Evolutionary conservation across 106 monocot species (phyloP).

Genomic region (Dioscorea alata): DNA sequence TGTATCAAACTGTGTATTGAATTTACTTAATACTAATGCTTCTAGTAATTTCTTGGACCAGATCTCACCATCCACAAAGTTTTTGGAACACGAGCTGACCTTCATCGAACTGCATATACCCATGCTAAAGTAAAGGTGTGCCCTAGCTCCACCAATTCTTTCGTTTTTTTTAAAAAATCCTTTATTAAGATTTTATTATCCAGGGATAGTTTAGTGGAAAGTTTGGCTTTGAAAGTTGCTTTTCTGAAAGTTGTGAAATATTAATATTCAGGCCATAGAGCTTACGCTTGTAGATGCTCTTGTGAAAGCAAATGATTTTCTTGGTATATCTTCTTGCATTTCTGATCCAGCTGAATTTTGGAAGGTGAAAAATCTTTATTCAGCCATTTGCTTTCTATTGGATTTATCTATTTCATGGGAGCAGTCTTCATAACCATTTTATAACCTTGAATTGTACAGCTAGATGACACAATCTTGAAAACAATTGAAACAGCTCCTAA

Average conservation of each 20-base stretch:
- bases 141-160: neutral
- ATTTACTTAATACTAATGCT: neutral
- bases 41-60: conserved; percentile 23
- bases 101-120: conserved; percentile 88
- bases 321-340: conserved; percentile 51
- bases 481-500: conserved; percentile 76
- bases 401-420: neutral
- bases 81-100: conserved; percentile 91
- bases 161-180: neutral
- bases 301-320: conserved; percentile 67
- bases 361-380: conserved; percentile 49
- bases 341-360: conserved; percentile 75
- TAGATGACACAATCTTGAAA: conserved; percentile 91
- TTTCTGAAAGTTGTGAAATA: neutral
- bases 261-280: conserved; percentile 62
- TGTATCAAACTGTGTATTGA: neutral
- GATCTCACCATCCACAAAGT: conserved; percentile 85
- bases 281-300: conserved; percentile 97
- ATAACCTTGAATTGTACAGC: conserved; percentile 24
- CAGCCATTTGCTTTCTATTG: no score
- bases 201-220: neutral
- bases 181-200: neutral
- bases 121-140: conserved; percentile 97
- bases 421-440: no score
- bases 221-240: neutral